These are phyloP conservation scores for Ceratocystis huliohia DNA, from an alignment of 2,329 filamentous ascomycete species.

Conservation along the genomic window DNA sequence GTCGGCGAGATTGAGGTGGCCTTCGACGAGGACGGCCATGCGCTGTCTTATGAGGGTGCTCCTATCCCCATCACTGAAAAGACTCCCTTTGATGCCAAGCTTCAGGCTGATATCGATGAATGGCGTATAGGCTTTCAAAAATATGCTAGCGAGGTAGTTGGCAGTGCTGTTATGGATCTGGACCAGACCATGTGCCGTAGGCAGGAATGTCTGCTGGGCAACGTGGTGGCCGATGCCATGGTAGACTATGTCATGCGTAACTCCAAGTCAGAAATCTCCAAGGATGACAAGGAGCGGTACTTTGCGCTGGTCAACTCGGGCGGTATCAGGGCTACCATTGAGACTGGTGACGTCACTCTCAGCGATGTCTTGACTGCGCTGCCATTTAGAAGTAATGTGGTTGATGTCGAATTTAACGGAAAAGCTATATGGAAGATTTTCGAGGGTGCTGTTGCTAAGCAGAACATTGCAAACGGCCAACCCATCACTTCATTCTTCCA, in stretches of 20 bases:
- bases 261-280: constrained; percentile 35
- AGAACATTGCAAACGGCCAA: constrained; percentile 43
- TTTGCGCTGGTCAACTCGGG: constrained; percentile 53
- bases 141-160: constrained; percentile 46
- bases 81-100: constrained; percentile 42
- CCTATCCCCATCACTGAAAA: constrained; percentile 52
- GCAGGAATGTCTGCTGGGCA: constrained; percentile 45
- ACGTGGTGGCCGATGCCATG: constrained; percentile 48
- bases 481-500: constrained; percentile 48
- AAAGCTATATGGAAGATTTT: constrained; percentile 43
- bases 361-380: constrained; percentile 52
- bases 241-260: constrained; percentile 35
- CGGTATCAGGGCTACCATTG: constrained; percentile 51
- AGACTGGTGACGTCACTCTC: constrained; percentile 47
- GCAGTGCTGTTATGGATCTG: constrained; percentile 40
- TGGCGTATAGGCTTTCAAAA: constrained; percentile 51
- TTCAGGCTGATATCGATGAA: constrained; percentile 44
- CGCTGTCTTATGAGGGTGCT: constrained; percentile 49
- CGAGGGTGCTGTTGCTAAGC: constrained; percentile 43
- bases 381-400: constrained; percentile 53
- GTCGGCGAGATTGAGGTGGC: constrained; percentile 55
- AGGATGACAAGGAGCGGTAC: constrained; percentile 29
- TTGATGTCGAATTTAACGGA: constrained; percentile 43
- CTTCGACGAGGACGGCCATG: constrained; percentile 47
- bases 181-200: constrained; percentile 47